Evolutionary conservation across 1,139 yeast species (phyloP), one percentile per base, ranked within the genome.

Genomic region (Geotrichum fermentans): DNA sequence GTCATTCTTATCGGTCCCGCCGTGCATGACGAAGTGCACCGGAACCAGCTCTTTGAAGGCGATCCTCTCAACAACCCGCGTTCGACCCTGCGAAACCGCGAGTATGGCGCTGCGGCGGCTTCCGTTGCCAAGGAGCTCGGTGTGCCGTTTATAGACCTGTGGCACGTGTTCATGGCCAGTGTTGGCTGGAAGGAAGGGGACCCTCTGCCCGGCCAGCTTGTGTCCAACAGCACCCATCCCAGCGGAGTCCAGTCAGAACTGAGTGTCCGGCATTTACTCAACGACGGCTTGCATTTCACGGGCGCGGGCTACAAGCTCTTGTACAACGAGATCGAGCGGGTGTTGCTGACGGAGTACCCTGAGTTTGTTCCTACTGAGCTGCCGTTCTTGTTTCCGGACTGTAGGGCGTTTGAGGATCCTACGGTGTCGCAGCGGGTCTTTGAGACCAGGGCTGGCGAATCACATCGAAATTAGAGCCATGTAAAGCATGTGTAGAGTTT

Each of bases 251-350:
- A 17, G 55, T 57, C 38, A 39, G 54, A 38, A 49, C 58, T 17
- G 58, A 57, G 5, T 65, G 55, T 58, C 20, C 40, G 55, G 7
- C 63, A 61, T 1, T 53, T 72, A 7, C 58, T 76, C 11, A 53
- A 60, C 8, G 92, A 84, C 59, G 95, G 95, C 0, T 66, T 87
- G 39, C 96, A 87, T 62, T 82, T 74, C 61, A 72, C 78, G 1
- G 79, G 81, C 0, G 61, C 65, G n/a, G 87, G 82, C 0, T 85
- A 85, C 62, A 60, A 61, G 51, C 45, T 78, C 1, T 55, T 74
- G 45, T 77, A 63, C 56, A 65, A 70, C 1, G 67, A 62, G 14
- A 47, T 80, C 11, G 55, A 65, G 34, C 52, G 62, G 21, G 63
- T 66, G 1, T 75, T 80, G 33, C 55, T 60, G 3, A 45, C 52